phyloP scores from a whole-genome alignment of 768 basidiomycete genomes.

The Tylopilus plumbeoviolaceoides region DNA sequence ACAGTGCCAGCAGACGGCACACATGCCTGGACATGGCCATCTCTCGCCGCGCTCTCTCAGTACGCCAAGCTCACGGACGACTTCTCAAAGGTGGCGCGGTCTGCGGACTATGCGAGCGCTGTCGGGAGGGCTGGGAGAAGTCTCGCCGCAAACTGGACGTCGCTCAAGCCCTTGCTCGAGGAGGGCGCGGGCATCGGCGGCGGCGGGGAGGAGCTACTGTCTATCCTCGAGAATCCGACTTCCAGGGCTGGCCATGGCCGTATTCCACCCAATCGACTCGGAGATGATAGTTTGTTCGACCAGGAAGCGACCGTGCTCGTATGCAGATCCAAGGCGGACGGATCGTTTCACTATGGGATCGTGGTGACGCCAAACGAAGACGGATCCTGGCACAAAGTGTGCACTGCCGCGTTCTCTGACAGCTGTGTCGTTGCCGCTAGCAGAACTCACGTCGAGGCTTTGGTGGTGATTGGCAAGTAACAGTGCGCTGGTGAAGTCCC shows the following conservation, averaged over 20 bases:
- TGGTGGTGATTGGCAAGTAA: no score
- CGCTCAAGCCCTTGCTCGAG: not conserved
- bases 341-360: no score
- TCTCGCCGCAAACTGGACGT: not conserved
- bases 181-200: not conserved
- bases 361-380: no score
- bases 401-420: no score
- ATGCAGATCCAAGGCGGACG: no score
- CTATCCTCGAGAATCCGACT: not conserved
- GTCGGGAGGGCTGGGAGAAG: slow-evolving; percentile 7
- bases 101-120: not conserved
- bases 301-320: no score
- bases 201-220: not conserved
- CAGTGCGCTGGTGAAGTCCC: no score
- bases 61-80: not conserved
- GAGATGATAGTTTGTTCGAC: slow-evolving; percentile 7
- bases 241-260: not conserved
- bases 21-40: not conserved
- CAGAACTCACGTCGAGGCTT: no score
- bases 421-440: no score
- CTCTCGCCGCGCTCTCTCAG: not conserved
- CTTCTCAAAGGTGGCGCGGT: slow-evolving; percentile 5
- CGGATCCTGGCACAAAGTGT: no score
- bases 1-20: not conserved
- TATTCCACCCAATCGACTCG: slow-evolving; percentile 6